Evolutionary conservation across 306 rosid genomes (phyloP).

Genomic region (Rubus idaeus): DNA sequence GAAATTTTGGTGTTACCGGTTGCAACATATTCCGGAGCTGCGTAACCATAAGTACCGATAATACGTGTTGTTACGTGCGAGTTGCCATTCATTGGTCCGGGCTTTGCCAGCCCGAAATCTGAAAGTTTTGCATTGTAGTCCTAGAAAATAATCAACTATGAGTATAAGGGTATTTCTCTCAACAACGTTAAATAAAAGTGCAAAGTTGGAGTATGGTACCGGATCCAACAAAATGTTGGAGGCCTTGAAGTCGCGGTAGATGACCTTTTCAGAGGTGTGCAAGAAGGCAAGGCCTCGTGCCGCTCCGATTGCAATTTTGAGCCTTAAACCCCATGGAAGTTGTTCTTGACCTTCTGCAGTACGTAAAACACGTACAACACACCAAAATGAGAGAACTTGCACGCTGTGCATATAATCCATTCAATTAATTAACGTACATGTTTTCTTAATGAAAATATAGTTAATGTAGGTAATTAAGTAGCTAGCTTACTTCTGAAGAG

Average conservation of each 20-base stretch:
- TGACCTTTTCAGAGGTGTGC: constrained; percentile 66
- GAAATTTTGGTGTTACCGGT: constrained; percentile 40
- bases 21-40: constrained; percentile 85
- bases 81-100: constrained; percentile 63
- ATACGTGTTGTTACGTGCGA: constrained; percentile 70
- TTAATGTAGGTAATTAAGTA: neutral
- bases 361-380: neutral
- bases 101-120: constrained; percentile 81
- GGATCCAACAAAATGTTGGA: constrained; percentile 73
- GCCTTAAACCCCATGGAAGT: constrained; percentile 63
- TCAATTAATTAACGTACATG: neutral
- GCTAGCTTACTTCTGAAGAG: constrained; percentile 62
- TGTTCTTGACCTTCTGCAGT: constrained; percentile 56
- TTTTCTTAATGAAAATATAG: neutral
- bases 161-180: neutral
- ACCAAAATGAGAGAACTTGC: too few relatives aligned
- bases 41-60: constrained; percentile 82
- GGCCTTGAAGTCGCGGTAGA: constrained; percentile 83
- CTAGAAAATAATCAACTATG: constrained; percentile 23
- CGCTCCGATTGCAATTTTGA: constrained; percentile 80
- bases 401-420: neutral
- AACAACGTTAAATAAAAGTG: neutral
- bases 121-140: constrained; percentile 70
- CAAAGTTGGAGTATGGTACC: constrained; percentile 26
- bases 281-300: constrained; percentile 67